A percentile compares a stretch with the other conserved stretches of the same genome.
phyloP scores from a whole-genome alignment of 257 asterid genomes.

The Ocimum tenuiflorum region DNA sequence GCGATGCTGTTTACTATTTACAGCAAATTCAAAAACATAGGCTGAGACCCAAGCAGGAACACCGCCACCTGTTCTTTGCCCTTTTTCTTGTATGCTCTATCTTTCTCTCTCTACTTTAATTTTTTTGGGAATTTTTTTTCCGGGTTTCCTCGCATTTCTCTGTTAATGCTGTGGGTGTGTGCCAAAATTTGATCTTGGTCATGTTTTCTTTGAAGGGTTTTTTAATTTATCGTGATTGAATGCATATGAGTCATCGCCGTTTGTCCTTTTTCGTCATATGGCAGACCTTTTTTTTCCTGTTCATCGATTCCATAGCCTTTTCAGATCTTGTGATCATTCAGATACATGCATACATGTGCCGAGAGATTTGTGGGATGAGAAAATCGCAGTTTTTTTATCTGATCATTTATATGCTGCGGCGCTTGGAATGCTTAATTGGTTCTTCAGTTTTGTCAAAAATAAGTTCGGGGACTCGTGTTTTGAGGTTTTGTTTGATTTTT shows the following conservation, averaged over 20 bases:
- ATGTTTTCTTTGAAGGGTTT: background rate
- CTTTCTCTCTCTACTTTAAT: background rate
- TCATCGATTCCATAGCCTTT: slow-evolving; percentile 10
- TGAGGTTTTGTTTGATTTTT: background rate
- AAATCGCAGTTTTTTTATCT: background rate
- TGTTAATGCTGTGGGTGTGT: slow-evolving; percentile 11
- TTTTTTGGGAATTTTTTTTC: background rate
- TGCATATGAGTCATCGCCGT: slow-evolving; percentile 21
- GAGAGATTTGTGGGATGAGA: background rate
- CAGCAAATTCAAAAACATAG: slow-evolving; percentile 25
- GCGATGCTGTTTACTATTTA: background rate
- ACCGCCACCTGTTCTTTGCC: slow-evolving; percentile 27
- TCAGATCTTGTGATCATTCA: slow-evolving; percentile 26
- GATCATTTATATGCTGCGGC: slow-evolving; percentile 15
- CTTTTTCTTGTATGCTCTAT: slow-evolving; percentile 14
- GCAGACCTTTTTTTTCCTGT: background rate
- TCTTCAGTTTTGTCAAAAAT: background rate
- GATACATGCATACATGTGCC: slow-evolving; percentile 13
- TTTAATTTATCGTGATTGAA: slow-evolving; percentile 16
- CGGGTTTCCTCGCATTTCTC: background rate
- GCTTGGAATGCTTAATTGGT: slow-evolving; percentile 14
- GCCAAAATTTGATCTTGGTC: slow-evolving; percentile 14
- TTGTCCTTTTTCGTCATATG: slow-evolving; percentile 16
- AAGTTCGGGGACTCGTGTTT: slow-evolving; percentile 2
- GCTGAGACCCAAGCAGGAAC: slow-evolving; percentile 16